Percentiles rank a stretch among this genome's conserved stretches.
Evolutionary conservation across 176 grass and related monocot species (phyloP).

Genomic region (Phoenix roebelenii): DNA sequence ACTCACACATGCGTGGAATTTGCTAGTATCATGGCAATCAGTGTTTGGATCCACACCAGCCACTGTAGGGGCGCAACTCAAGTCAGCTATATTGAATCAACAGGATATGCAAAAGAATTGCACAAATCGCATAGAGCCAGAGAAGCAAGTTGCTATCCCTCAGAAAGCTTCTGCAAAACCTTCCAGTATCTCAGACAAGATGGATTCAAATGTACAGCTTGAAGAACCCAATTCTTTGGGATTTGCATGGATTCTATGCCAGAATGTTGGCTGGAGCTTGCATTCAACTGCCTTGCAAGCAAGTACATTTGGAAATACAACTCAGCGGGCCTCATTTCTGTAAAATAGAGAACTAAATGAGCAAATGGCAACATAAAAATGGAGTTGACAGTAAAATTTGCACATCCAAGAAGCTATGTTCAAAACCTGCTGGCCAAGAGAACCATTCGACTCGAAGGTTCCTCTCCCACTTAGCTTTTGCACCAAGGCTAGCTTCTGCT

Average conservation of each 20-base stretch:
- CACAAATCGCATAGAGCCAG: no score
- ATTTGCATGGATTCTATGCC: slow-evolving; percentile 34
- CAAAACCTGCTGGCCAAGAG: slow-evolving; percentile 68
- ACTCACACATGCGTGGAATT: no score
- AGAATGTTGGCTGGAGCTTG: slow-evolving; percentile 27
- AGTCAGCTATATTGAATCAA: no score
- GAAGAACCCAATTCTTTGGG: slow-evolving; percentile 58
- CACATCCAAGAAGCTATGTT: slow-evolving; percentile 1
- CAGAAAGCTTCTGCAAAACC: slow-evolving; percentile 25
- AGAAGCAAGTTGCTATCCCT: no score
- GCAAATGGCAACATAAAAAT: background rate
- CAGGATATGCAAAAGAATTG: no score
- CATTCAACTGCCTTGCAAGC: slow-evolving; percentile 38
- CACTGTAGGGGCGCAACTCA: no score
- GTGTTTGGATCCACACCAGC: no score
- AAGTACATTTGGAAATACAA: slow-evolving; percentile 95
- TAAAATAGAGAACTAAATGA: background rate
- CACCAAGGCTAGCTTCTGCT: slow-evolving; percentile 84
- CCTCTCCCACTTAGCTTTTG: slow-evolving; percentile 82
- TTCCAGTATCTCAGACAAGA: slow-evolving; percentile 81
- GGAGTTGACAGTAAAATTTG: no score
- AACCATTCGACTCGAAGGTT: slow-evolving; percentile 86
- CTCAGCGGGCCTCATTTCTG: slow-evolving; percentile 75
- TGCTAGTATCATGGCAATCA: no score
- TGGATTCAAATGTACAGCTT: slow-evolving; percentile 77